phyloP scores from a whole-genome alignment of 768 basidiomycete genomes.

The Suillus placidus region DNA sequence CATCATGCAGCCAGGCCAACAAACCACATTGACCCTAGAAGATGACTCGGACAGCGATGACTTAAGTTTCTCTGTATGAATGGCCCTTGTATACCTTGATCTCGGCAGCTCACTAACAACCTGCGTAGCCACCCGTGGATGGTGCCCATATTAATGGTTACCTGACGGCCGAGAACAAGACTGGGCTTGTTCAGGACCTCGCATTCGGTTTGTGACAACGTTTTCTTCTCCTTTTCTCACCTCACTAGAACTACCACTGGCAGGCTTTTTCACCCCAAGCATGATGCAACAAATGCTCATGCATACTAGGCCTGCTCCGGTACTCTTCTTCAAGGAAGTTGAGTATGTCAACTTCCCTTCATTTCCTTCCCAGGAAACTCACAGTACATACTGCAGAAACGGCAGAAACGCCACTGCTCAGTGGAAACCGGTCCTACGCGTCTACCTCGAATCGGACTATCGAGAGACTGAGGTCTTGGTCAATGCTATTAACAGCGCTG shows the following conservation, averaged over 20 bases:
- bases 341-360: background rate
- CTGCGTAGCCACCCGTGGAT: background rate
- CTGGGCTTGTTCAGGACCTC: background rate
- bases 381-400: background rate
- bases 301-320: background rate
- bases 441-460: slow-evolving; percentile 5
- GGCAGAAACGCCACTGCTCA: background rate
- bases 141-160: background rate
- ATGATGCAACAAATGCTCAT: background rate
- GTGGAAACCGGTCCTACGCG: background rate
- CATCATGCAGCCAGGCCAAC: background rate
- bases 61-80: background rate
- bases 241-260: background rate
- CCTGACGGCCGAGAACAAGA: background rate
- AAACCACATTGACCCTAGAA: background rate
- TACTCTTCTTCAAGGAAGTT: slow-evolving; percentile 8
- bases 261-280: background rate
- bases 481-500: background rate
- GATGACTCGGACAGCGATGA: background rate
- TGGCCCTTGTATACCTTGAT: background rate
- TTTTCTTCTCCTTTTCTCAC: background rate
- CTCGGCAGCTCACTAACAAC: background rate
- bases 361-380: background rate
- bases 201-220: background rate
- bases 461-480: background rate